phyloP scores from a whole-genome alignment of 495 filamentous ascomycete genomes.

The Pyrenopolyporus hunteri region DNA sequence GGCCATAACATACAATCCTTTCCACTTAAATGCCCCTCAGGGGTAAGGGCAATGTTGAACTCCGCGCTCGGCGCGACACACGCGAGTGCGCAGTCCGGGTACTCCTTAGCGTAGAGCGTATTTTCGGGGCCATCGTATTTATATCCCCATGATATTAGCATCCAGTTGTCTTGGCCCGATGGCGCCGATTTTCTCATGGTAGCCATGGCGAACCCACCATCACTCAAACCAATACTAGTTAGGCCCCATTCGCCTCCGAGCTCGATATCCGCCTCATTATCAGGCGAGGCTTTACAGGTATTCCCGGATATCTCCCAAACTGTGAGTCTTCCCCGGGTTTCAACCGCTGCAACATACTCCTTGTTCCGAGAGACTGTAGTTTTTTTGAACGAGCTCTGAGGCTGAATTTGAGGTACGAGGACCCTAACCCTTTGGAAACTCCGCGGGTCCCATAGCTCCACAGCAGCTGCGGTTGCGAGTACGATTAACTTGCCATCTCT shows the following conservation, averaged over 20 bases:
- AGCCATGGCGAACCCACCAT: background rate
- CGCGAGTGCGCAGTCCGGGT: background rate
- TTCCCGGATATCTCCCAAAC: background rate
- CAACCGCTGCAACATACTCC: background rate
- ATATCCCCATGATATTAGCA: constrained; percentile 1
- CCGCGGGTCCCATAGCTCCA: constrained; percentile 1
- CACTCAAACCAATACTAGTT: constrained; percentile 2
- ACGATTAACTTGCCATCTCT: background rate
- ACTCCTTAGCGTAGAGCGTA: background rate
- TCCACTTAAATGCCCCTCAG: background rate
- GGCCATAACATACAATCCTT: background rate
- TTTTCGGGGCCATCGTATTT: background rate
- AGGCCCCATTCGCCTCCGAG: background rate
- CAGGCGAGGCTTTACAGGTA: background rate
- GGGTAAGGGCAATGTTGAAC: background rate
- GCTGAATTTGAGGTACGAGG: background rate
- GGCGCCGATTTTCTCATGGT: background rate
- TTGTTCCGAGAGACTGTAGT: background rate
- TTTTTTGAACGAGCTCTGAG: background rate
- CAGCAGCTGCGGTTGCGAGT: background rate
- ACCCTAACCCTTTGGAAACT: background rate
- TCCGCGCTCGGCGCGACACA: constrained; percentile 2
- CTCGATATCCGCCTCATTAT: background rate
- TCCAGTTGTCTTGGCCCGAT: background rate
- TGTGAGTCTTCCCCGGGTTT: background rate